Conservation (phyloP, 2,329 filamentous ascomycete species). For the Blastomyces parvus region DNA sequence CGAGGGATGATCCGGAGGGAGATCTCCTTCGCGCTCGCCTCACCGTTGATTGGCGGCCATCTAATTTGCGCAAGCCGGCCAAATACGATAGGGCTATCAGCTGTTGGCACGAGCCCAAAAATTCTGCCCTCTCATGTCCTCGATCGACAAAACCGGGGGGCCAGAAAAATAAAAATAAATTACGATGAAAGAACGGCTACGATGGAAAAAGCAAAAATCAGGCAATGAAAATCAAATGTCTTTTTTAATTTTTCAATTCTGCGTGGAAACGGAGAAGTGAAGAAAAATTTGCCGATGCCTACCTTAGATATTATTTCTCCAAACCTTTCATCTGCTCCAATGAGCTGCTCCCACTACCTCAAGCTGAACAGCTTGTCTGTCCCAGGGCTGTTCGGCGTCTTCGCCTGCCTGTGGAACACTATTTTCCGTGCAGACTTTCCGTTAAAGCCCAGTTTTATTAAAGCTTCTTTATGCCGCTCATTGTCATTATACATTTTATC, state of each 20-base stretch:
- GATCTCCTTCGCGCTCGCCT: not conserved
- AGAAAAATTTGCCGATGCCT: constrained; percentile 5
- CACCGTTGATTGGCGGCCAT: not conserved
- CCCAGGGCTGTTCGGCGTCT: constrained; percentile 6
- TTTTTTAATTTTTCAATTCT: not conserved
- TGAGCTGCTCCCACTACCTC: not conserved
- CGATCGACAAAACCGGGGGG: not conserved
- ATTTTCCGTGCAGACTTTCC: constrained; percentile 2
- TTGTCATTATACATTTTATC: constrained; percentile 10
- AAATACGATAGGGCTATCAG: constrained; percentile 5
- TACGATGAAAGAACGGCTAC: not conserved
- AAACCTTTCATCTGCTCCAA: constrained; percentile 3
- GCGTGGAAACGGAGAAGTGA: not conserved
- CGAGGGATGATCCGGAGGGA: not conserved
- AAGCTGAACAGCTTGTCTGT: constrained; percentile 7
- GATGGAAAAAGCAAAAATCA: constrained; percentile 2
- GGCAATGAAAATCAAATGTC: not conserved
- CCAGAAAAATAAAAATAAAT: not conserved
- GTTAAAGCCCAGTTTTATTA: constrained; percentile 18
- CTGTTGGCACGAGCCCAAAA: constrained; percentile 3
- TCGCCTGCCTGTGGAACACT: constrained; percentile 8
- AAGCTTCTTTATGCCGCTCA: constrained; percentile 10
- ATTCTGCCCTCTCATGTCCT: not conserved
- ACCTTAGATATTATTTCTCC: not conserved
- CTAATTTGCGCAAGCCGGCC: not conserved